Evolutionary conservation across 78 protist species (phyloP).

Genomic region (Speleostelium caveatum): DNA sequence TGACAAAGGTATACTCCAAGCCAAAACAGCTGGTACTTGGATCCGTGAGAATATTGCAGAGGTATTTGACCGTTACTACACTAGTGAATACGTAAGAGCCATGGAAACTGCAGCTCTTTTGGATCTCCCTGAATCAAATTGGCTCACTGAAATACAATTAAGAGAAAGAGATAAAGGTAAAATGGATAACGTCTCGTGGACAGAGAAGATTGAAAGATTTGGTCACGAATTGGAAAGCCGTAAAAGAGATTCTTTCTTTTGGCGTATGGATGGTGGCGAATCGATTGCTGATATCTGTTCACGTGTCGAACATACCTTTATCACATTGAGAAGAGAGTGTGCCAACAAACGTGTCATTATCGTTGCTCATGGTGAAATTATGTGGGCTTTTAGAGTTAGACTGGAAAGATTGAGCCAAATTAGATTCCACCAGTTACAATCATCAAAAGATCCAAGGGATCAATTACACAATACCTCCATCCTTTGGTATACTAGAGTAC

Average conservation of each 20-base stretch:
- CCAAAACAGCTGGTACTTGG: constrained; percentile 79
- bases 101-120: constrained; percentile 86
- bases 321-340: constrained; percentile 79
- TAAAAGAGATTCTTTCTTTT: constrained; percentile 76
- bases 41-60: constrained; percentile 82
- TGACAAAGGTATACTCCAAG: constrained; percentile 79
- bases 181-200: constrained; percentile 80
- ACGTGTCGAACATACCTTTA: constrained; percentile 81
- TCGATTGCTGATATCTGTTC: constrained; percentile 76
- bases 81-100: constrained; percentile 86
- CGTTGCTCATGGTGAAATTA: constrained; percentile 86
- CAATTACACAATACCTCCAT: constrained; percentile 81
- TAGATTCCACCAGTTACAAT: constrained; percentile 74
- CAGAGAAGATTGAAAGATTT: constrained; percentile 77
- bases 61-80: constrained; percentile 83
- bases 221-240: constrained; percentile 64
- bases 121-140: constrained; percentile 61
- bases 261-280: constrained; percentile 83
- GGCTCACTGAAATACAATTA: constrained; percentile 83
- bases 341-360: constrained; percentile 80
- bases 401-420: constrained; percentile 80
- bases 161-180: constrained; percentile 84
- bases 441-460: constrained; percentile 64
- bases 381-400: constrained; percentile 84
- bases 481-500: constrained; percentile 80